Percentiles rank a stretch among this genome's conserved stretches.
These are phyloP conservation scores for Isoetes taiwanensis DNA, from an alignment of 75 land plant genomes.

Conservation along the genomic window DNA sequence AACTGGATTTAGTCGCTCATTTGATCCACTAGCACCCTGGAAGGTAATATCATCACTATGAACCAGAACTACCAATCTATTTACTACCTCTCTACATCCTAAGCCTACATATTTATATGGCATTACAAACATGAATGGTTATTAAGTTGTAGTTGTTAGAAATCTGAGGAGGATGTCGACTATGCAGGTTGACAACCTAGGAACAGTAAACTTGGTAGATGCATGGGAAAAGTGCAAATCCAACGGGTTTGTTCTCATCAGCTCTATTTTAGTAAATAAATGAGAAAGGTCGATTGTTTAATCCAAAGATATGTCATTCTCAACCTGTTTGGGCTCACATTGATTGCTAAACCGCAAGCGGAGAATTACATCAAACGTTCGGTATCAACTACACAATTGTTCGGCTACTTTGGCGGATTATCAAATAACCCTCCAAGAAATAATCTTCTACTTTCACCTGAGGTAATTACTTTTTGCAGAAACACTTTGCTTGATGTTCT, in stretches of 20 bases:
- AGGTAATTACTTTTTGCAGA: no score
- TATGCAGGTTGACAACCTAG: slow-evolving; percentile 76
- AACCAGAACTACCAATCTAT: no score
- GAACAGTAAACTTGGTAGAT: slow-evolving; percentile 82
- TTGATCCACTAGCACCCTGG: slow-evolving; percentile 77
- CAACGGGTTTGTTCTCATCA: slow-evolving; percentile 57
- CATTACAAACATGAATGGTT: no score
- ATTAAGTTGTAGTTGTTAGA: no score
- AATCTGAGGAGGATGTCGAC: no score
- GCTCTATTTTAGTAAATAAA: slow-evolving; percentile 88
- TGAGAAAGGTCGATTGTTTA: slow-evolving; percentile 73
- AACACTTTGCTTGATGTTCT: no score
- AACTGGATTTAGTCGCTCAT: slow-evolving; percentile 60
- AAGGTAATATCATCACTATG: slow-evolving; percentile 39
- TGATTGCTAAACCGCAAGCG: slow-evolving; percentile 85
- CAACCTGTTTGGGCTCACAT: slow-evolving; percentile 71
- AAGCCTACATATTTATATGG: no score
- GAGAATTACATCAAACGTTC: slow-evolving; percentile 72
- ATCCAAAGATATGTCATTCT: slow-evolving; percentile 83
- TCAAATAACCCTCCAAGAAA: slow-evolving; percentile 66
- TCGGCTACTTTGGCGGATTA: slow-evolving; percentile 89
- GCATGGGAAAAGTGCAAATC: slow-evolving; percentile 54
- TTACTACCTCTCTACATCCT: no score
- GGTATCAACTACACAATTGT: slow-evolving; percentile 85
- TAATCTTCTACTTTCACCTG: slow-evolving; percentile 54